Percentiles rank a stretch among this genome's conserved stretches.
phyloP scores from a whole-genome alignment of 2,329 filamentous ascomycete species.

The Niveomyces coronatus region DNA sequence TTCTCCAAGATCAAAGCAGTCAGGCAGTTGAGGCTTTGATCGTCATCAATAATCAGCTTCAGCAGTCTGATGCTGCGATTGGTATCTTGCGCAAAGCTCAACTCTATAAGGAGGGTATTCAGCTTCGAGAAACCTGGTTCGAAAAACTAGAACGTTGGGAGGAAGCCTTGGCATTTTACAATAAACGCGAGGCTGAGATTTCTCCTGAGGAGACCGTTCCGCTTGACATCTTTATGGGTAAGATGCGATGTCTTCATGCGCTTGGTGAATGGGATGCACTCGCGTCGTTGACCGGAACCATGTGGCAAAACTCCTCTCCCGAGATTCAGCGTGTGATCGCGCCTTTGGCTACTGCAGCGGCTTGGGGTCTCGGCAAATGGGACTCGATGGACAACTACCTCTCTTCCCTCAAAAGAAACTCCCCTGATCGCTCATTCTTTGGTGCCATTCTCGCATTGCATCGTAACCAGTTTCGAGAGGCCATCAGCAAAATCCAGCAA shows the following conservation, averaged over 20 bases:
- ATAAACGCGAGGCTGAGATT: slow-evolving; percentile 68
- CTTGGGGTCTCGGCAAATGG: slow-evolving; percentile 95
- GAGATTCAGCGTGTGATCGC: slow-evolving; percentile 89
- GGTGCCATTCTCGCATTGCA: slow-evolving; percentile 92
- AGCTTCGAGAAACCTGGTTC: slow-evolving; percentile 96
- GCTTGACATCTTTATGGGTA: slow-evolving; percentile 96
- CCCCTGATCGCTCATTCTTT: slow-evolving; percentile 94
- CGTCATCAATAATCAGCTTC: slow-evolving; percentile 97
- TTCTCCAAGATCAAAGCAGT: slow-evolving; percentile 92
- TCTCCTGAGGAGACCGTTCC: slow-evolving; percentile 47
- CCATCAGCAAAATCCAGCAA: slow-evolving; percentile 78
- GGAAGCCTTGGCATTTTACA: slow-evolving; percentile 85
- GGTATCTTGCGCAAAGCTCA: slow-evolving; percentile 95
- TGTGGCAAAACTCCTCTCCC: slow-evolving; percentile 80
- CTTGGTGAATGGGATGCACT: slow-evolving; percentile 95
- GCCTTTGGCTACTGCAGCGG: slow-evolving; percentile 85
- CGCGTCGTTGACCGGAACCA: slow-evolving; percentile 78
- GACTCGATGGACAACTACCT: slow-evolving; percentile 97
- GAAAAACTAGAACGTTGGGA: slow-evolving; percentile 98
- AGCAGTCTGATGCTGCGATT: slow-evolving; percentile 96
- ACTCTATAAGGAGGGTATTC: slow-evolving; percentile 84
- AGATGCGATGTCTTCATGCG: slow-evolving; percentile 97
- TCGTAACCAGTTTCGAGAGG: slow-evolving; percentile 89
- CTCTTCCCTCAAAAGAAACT: slow-evolving; percentile 85
- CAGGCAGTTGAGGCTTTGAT: slow-evolving; percentile 94